These are phyloP conservation scores for Sporisorium scitamineum DNA, from an alignment of 1,284 basidiomycete genomes.

Conservation along the genomic window DNA sequence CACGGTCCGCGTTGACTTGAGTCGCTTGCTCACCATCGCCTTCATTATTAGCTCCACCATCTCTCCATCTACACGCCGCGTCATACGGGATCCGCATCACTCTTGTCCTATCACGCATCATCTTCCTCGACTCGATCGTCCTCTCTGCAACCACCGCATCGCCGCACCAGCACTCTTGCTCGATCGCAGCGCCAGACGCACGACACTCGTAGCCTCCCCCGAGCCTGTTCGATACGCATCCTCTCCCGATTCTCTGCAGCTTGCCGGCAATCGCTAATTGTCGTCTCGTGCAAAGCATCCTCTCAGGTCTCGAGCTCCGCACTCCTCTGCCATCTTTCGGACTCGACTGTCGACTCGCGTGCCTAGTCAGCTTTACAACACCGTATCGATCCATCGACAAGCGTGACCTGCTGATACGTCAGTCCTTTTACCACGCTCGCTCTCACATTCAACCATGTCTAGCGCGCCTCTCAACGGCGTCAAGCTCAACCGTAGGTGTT, in stretches of 20 bases:
- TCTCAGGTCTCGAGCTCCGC: conserved; percentile 1
- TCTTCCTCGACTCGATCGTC: neutral
- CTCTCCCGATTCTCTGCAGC: neutral
- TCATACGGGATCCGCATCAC: conserved; percentile 12
- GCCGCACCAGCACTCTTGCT: neutral
- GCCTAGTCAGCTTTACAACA: neutral
- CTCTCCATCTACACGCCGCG: conserved; percentile 7
- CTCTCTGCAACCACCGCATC: conserved; percentile 12
- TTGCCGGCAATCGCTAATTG: neutral
- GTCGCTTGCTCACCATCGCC: neutral
- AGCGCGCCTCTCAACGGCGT: conserved; percentile 62
- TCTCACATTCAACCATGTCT: conserved; percentile 41
- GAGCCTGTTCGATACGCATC: conserved; percentile 7
- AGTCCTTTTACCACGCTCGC: conserved; percentile 4
- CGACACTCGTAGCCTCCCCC: conserved; percentile 8
- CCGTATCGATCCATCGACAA: neutral
- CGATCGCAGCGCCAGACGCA: conserved; percentile 4
- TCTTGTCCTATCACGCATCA: conserved; percentile 20
- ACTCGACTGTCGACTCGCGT: conserved; percentile 9
- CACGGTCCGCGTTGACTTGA: conserved; percentile 21
- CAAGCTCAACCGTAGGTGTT: conserved; percentile 56
- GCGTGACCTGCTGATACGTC: conserved; percentile 4
- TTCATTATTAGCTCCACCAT: conserved; percentile 1
- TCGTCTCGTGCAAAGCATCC: conserved; percentile 1
- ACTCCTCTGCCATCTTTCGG: conserved; percentile 1